Percentiles rank a stretch among this genome's conserved stretches.
phyloP scores from a whole-genome alignment of 208 protist species.

The Angomonas ambiguus region DNA sequence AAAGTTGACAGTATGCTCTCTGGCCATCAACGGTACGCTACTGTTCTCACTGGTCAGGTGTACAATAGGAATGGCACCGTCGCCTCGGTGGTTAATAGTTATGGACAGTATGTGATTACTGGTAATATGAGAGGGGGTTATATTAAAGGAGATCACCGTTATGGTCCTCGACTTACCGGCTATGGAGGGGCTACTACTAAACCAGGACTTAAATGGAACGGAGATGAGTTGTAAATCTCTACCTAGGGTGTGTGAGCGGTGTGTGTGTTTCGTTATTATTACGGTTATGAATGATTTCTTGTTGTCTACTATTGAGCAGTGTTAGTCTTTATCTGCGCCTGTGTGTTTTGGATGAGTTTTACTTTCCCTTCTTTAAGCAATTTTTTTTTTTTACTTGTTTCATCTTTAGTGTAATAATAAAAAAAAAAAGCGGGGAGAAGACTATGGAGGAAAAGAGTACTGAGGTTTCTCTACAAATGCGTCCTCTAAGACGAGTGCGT shows the following conservation, averaged over 20 bases:
- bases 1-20: conserved; percentile 58
- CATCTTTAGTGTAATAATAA: background rate
- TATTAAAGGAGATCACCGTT: conserved; percentile 80
- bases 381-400: background rate
- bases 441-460: background rate
- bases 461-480: conserved; percentile 7
- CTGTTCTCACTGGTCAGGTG: conserved; percentile 63
- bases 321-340: conserved; percentile 8
- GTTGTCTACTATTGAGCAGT: too few relatives aligned
- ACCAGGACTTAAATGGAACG: conserved; percentile 80
- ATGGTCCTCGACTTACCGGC: conserved; percentile 75
- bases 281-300: background rate
- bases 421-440: background rate
- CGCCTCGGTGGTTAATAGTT: conserved; percentile 55
- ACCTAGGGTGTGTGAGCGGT: too few relatives aligned
- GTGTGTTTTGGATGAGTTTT: background rate
- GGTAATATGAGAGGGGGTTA: conserved; percentile 86
- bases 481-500: conserved; percentile 57
- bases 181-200: conserved; percentile 80
- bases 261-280: too few relatives aligned
- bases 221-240: conserved; percentile 74
- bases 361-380: background rate
- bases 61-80: conserved; percentile 62
- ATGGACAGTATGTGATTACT: conserved; percentile 75
- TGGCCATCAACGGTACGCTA: conserved; percentile 67